Percentiles rank a stretch among this genome's conserved stretches.
These are phyloP conservation scores for Starmerella khaoyaiensis DNA, from an alignment of 805 yeast genomes.

Conservation along the genomic window DNA sequence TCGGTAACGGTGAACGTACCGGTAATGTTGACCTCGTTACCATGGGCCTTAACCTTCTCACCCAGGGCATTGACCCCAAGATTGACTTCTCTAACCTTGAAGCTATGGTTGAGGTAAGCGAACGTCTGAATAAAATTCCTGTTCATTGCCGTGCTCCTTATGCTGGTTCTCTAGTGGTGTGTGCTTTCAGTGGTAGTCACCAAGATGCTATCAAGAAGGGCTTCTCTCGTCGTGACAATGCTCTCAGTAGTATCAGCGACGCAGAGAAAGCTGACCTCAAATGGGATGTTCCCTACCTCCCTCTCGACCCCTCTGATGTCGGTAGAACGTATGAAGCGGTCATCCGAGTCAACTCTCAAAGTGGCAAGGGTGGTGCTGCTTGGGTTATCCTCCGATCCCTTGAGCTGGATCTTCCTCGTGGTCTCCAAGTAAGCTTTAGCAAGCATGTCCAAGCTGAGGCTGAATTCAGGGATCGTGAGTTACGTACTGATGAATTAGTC, in stretches of 20 bases:
- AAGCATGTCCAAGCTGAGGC: constrained; percentile 56
- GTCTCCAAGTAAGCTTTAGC: constrained; percentile 64
- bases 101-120: constrained; percentile 57
- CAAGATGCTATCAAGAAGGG: constrained; percentile 85
- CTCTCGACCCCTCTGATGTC: constrained; percentile 72
- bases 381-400: constrained; percentile 69
- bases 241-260: constrained; percentile 17
- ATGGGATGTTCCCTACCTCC: constrained; percentile 73
- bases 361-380: constrained; percentile 83
- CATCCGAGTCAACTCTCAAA: constrained; percentile 75
- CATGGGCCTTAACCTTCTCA: constrained; percentile 59
- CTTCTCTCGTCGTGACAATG: constrained; percentile 38
- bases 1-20: constrained; percentile 80
- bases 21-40: constrained; percentile 78
- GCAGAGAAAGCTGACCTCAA: constrained; percentile 28
- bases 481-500: constrained; percentile 50
- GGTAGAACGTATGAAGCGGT: constrained; percentile 90
- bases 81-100: constrained; percentile 58
- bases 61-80: constrained; percentile 63
- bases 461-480: constrained; percentile 59
- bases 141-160: constrained; percentile 70
- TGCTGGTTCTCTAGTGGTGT: constrained; percentile 70
- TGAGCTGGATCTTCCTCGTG: constrained; percentile 71
- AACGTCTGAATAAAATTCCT: constrained; percentile 68
- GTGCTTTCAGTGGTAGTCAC: constrained; percentile 77